Evolutionary conservation across 78 protist species (phyloP).

Genomic region (Polysphondylium violaceum): DNA sequence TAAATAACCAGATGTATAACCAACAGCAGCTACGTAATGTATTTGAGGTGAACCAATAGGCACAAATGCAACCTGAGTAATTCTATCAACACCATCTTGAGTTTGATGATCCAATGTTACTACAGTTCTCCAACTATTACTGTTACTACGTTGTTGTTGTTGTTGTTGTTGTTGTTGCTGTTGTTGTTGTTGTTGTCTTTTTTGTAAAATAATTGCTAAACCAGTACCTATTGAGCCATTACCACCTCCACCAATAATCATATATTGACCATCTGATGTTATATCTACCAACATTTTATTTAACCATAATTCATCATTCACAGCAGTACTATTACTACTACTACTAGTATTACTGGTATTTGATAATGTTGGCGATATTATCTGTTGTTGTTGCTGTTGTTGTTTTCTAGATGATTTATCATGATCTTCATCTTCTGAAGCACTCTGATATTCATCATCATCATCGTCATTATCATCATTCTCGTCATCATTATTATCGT

Average conservation of each 20-base stretch:
- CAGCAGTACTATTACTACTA: neutral
- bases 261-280: constrained; percentile 31
- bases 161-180: too few relatives aligned
- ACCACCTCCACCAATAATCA: constrained; percentile 78
- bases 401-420: neutral
- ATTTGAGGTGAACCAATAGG: neutral
- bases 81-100: constrained; percentile 23
- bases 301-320: constrained; percentile 21
- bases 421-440: constrained; percentile 1
- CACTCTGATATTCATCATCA: neutral
- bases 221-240: constrained; percentile 63
- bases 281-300: constrained; percentile 27
- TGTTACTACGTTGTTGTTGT: too few relatives aligned
- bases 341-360: neutral
- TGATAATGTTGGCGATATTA: constrained; percentile 11
- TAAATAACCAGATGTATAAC: constrained; percentile 67
- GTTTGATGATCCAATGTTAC: constrained; percentile 70
- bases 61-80: constrained; percentile 32
- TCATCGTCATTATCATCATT: constrained; percentile 7
- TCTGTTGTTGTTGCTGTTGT: neutral
- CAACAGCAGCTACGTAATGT: constrained; percentile 37
- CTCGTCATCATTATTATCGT: neutral
- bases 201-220: constrained; percentile 37
- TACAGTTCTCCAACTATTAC: constrained; percentile 32
- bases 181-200: constrained; percentile 2